Percentiles rank a stretch among this genome's conserved stretches.
Evolutionary conservation across 495 filamentous ascomycete species (phyloP).

Genomic region (Neurospora sp.): DNA sequence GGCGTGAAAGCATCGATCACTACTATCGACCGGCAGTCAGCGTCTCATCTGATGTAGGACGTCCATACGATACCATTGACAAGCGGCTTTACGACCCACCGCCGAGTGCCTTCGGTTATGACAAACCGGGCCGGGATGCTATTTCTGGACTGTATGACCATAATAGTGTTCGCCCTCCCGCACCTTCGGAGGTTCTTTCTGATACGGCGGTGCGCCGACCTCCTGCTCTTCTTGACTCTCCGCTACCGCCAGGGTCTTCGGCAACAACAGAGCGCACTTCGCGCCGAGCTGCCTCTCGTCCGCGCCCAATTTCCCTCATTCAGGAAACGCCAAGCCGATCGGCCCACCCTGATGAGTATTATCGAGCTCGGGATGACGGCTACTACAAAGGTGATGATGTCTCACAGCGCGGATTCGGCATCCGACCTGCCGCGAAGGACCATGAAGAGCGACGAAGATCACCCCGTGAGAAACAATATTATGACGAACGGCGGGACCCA

Average conservation of each 20-base stretch:
- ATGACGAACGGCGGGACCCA: constrained; percentile 28
- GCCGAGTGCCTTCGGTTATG: constrained; percentile 52
- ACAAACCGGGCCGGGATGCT: constrained; percentile 38
- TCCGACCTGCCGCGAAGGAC: constrained; percentile 28
- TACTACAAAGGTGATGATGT: constrained; percentile 31
- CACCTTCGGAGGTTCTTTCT: constrained; percentile 26
- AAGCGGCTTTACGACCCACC: constrained; percentile 45
- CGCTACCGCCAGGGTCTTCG: neutral
- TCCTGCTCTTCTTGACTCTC: constrained; percentile 18
- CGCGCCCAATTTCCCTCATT: constrained; percentile 38
- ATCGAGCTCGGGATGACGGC: constrained; percentile 24
- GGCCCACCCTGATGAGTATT: constrained; percentile 32
- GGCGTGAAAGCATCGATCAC: constrained; percentile 42
- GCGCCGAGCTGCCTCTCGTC: constrained; percentile 18
- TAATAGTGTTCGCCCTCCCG: constrained; percentile 33
- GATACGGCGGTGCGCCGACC: constrained; percentile 25
- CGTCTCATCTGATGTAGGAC: constrained; percentile 46
- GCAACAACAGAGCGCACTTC: neutral
- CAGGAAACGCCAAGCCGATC: constrained; percentile 28
- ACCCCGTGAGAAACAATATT: constrained; percentile 16
- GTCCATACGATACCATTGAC: constrained; percentile 24
- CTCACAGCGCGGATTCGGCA: constrained; percentile 33
- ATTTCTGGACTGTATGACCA: constrained; percentile 35
- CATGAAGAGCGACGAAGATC: constrained; percentile 17
- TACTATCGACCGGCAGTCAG: constrained; percentile 58